Conservation (phyloP, 1,139 yeast species). For the Lodderomyces margitis region DNA sequence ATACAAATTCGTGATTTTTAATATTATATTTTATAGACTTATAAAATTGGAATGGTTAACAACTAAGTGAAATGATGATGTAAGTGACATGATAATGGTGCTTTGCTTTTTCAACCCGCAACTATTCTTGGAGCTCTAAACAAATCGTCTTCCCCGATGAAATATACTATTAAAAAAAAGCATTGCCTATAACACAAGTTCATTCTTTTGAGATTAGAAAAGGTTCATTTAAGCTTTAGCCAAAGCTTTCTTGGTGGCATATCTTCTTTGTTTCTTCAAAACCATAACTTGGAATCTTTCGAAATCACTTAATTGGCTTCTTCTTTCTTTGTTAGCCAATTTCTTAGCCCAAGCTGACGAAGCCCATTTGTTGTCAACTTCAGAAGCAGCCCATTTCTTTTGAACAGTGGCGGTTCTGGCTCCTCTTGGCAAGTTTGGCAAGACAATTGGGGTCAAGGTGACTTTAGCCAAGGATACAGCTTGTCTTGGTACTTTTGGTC, state of each 20-base stretch:
- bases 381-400: constrained; percentile 94
- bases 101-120: neutral
- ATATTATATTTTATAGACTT: constrained; percentile 5
- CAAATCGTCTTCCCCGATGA: constrained; percentile 1
- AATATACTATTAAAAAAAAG: neutral
- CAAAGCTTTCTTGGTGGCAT: constrained; percentile 78
- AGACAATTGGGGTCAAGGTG: constrained; percentile 88
- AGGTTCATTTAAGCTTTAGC: constrained; percentile 70
- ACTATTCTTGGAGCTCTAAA: neutral
- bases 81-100: constrained; percentile 4
- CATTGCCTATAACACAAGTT: constrained; percentile 13
- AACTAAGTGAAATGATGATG: constrained; percentile 3
- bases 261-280: constrained; percentile 96
- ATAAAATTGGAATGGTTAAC: constrained; percentile 2
- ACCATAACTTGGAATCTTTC: constrained; percentile 99
- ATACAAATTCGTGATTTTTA: constrained; percentile 3
- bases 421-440: constrained; percentile 89
- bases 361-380: constrained; percentile 87
- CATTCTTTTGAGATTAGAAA: constrained; percentile 6
- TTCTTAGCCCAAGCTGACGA: constrained; percentile 96
- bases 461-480: constrained; percentile 82
- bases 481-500: constrained; percentile 96
- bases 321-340: constrained; percentile 90
- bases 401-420: constrained; percentile 80
- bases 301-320: constrained; percentile 91